These are phyloP conservation scores for Hypoxylon fragiforme DNA, from an alignment of 495 filamentous ascomycete genomes.

Conservation along the genomic window DNA sequence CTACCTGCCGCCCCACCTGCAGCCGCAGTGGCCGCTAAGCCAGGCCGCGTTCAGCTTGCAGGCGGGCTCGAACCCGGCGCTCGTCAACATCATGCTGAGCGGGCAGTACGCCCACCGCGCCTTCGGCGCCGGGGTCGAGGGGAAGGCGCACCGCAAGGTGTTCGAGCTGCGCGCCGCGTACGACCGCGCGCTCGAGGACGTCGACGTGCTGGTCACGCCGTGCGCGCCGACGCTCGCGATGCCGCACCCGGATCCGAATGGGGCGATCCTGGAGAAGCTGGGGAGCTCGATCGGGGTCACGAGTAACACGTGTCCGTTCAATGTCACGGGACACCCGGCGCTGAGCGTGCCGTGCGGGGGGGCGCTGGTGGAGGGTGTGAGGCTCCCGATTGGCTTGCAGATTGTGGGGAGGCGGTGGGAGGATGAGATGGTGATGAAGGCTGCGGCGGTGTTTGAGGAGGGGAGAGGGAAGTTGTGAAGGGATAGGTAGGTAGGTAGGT, in stretches of 20 bases:
- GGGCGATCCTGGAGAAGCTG: conserved; percentile 9
- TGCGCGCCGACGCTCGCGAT: conserved; percentile 47
- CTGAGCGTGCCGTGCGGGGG: conserved; percentile 56
- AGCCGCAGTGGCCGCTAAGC: conserved; percentile 6
- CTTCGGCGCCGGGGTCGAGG: conserved; percentile 41
- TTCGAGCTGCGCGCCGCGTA: conserved; percentile 48
- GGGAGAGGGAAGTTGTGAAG: neutral
- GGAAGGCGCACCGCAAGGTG: conserved; percentile 48
- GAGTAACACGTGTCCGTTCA: conserved; percentile 58
- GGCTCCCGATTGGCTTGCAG: conserved; percentile 58
- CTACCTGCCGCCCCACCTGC: conserved; percentile 5
- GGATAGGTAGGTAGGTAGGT: neutral
- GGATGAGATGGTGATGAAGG: conserved; percentile 45
- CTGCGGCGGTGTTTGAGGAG: conserved; percentile 13
- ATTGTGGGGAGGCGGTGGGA: conserved; percentile 52
- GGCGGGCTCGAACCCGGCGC: conserved; percentile 48
- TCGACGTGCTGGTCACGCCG: conserved; percentile 51
- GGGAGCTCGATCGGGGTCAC: conserved; percentile 52
- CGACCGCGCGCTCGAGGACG: conserved; percentile 42
- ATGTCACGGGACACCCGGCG: conserved; percentile 59
- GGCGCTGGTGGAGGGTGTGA: too few relatives aligned
- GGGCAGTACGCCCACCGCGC: conserved; percentile 33
- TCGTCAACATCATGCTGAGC: conserved; percentile 48
- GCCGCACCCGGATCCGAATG: conserved; percentile 25
- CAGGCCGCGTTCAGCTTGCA: conserved; percentile 46